Base-by-base conservation (phyloP, 2,329 filamentous ascomycete species). In the Colletotrichum simmondsii region DNA sequence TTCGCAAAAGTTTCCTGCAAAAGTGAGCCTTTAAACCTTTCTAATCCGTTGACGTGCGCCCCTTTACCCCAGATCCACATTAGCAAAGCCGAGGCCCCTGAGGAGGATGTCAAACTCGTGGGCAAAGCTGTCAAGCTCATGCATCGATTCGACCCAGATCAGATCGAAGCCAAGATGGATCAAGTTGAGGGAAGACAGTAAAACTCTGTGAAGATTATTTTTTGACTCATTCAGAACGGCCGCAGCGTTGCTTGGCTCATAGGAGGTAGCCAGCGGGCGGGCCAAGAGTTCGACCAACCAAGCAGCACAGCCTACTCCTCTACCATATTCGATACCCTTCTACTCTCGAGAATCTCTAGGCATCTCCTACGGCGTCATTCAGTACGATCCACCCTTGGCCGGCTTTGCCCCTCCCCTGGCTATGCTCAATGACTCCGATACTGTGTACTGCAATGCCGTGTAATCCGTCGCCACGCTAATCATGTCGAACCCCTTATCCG, bases 141-240 rank as follows among this genome's bases (percentile, higher is more conserved):
- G 93, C 94, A 95, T 80, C 88, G 92, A 22, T 94, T 95, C 81
- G 92, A 89, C 0, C 83, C 88, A 30, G 88, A 91, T 5, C 88
- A 95, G 71, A 89, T 96, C 2, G 85, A 90, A 73, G 86, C 85
- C 22, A 89, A 92, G 79, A 94, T 95, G 92, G 90, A 95, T 77
- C 82, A 87, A 49, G 88, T 87, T 14, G 87, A 88, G 75, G 76
- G 78, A 61, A 66, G 30, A 26, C 76, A 65, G 24, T 57, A 65
- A 65, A 19, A 12, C 24, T 26, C 7, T 42, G 37, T 42, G n/a
- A 65, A 63, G 28, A n/a, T 52, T 19, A 8, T 30, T 35, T 67
- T 56, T 19, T n/a, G 19, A 6, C n/a, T 56, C 32, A 19, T 24
- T 28, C 30, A 64, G 12, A 26, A 35, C 65, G 53, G 59, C 70